Percentiles rank a stretch among this genome's conserved stretches.
phyloP scores from a whole-genome alignment of 345 rosid genomes.

The Dimocarpus longan region DNA sequence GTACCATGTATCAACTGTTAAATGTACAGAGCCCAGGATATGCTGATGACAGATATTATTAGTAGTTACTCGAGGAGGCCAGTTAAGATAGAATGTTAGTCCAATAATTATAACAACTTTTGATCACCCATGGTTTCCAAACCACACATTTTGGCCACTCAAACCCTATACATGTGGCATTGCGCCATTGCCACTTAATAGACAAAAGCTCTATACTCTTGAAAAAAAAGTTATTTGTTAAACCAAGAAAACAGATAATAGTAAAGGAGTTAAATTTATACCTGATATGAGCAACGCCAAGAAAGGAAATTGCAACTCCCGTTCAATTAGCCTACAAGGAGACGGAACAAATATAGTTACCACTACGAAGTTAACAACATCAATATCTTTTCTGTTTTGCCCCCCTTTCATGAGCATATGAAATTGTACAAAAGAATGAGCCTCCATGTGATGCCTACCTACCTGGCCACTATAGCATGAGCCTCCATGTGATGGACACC shows the following conservation, averaged over 20 bases:
- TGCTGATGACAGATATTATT: not conserved
- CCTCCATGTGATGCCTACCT: slow-evolving; percentile 13
- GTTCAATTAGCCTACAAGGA: slow-evolving; percentile 61
- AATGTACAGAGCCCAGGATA: not conserved
- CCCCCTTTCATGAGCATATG: not conserved
- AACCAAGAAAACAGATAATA: slow-evolving; percentile 2
- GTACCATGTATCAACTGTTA: not conserved
- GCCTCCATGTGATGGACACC: slow-evolving; percentile 99
- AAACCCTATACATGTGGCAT: not conserved
- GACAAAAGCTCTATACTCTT: not conserved
- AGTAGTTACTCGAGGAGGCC: not conserved
- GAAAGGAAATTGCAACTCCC: slow-evolving; percentile 85
- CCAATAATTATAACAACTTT: not conserved
- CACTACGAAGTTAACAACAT: not conserved
- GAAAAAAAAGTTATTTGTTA: not conserved
- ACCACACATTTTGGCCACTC: not conserved
- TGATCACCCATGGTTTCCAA: not conserved
- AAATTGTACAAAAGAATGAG: not conserved
- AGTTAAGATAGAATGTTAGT: not conserved
- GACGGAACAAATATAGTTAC: not conserved
- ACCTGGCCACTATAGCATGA: slow-evolving; percentile 93
- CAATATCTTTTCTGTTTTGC: slow-evolving; percentile 11
- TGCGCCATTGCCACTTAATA: not conserved
- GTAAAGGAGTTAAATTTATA: slow-evolving; percentile 24
- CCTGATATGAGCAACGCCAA: slow-evolving; percentile 94